A percentile compares a stretch with the other conserved stretches of the same genome.
Conservation (phyloP, 2,329 filamentous ascomycete species). For the Lecanosticta acicola region DNA sequence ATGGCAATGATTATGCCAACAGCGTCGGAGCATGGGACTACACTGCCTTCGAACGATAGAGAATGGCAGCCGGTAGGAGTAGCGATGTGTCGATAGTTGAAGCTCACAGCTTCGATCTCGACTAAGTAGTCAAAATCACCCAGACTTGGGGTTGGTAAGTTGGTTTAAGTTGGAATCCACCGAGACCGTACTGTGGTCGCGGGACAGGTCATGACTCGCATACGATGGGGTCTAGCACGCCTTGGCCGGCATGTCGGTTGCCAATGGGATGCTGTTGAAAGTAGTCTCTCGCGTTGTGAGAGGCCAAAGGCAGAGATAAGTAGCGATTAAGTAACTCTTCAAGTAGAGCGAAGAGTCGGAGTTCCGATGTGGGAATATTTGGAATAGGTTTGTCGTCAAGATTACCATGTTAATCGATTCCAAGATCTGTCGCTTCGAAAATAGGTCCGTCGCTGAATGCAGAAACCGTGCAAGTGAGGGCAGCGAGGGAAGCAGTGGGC, state of each 20-base stretch:
- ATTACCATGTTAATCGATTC: too few species aligned
- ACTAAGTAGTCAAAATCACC: conserved; percentile 68
- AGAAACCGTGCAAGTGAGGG: background rate
- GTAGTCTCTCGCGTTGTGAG: too few species aligned
- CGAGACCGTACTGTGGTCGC: conserved; percentile 45
- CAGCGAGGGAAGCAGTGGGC: background rate
- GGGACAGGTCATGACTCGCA: background rate
- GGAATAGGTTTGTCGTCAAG: too few species aligned
- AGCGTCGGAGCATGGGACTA: conserved; percentile 46
- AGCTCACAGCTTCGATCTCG: conserved; percentile 46
- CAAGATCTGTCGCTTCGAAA: too few species aligned
- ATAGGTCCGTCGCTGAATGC: background rate
- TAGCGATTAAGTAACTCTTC: too few species aligned
- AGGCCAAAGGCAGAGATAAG: too few species aligned
- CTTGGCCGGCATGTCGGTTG: too few species aligned
- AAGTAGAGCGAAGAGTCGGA: too few species aligned
- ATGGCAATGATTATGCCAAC: conserved; percentile 46
- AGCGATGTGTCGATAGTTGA: conserved; percentile 46
- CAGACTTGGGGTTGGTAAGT: conserved; percentile 50
- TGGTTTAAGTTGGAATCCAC: conserved; percentile 52
- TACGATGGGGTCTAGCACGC: too few species aligned
- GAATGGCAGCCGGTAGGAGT: conserved; percentile 43
- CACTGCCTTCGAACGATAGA: conserved; percentile 35
- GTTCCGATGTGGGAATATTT: too few species aligned
- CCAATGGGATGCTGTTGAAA: too few species aligned